These are phyloP conservation scores for Termitomyces sp. DNA, from an alignment of 768 basidiomycete genomes.

Conservation along the genomic window DNA sequence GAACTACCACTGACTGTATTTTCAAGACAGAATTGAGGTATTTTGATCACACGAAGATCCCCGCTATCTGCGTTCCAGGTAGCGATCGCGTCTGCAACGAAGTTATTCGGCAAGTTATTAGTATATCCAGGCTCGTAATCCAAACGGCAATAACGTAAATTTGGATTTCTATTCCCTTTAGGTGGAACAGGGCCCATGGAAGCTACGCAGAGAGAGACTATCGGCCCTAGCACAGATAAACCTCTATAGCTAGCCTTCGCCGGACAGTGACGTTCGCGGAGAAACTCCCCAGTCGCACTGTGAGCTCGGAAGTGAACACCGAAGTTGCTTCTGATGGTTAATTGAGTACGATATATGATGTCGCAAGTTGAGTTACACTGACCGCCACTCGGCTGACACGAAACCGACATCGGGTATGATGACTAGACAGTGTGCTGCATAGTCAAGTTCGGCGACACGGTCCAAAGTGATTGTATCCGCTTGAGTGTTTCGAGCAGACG, in stretches of 20 bases:
- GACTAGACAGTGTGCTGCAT: constrained; percentile 1
- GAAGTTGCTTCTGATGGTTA: not conserved
- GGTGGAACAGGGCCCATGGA: not conserved
- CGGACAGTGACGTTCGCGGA: constrained; percentile 1
- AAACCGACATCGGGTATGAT: not conserved
- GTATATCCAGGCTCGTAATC: not conserved
- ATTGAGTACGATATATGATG: not conserved
- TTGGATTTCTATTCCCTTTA: not conserved
- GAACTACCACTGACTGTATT: not conserved
- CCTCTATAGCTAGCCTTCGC: constrained; percentile 2
- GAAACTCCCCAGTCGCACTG: constrained; percentile 4
- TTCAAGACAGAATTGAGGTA: not conserved
- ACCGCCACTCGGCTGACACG: not conserved
- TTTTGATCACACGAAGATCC: not conserved
- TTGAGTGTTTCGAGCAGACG: not conserved
- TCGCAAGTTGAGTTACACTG: not conserved
- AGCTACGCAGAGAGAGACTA: not conserved
- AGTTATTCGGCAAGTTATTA: not conserved
- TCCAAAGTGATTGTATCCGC: not conserved
- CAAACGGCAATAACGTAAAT: not conserved
- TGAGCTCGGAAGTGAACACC: constrained; percentile 3
- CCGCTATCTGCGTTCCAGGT: not conserved
- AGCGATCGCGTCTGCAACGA: not conserved
- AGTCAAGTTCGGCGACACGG: constrained; percentile 2
- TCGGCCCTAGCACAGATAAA: not conserved